A percentile compares a stretch with the other conserved stretches of the same genome.
phyloP scores from a whole-genome alignment of 805 yeast species.

The Wickerhamiella parazyma region DNA sequence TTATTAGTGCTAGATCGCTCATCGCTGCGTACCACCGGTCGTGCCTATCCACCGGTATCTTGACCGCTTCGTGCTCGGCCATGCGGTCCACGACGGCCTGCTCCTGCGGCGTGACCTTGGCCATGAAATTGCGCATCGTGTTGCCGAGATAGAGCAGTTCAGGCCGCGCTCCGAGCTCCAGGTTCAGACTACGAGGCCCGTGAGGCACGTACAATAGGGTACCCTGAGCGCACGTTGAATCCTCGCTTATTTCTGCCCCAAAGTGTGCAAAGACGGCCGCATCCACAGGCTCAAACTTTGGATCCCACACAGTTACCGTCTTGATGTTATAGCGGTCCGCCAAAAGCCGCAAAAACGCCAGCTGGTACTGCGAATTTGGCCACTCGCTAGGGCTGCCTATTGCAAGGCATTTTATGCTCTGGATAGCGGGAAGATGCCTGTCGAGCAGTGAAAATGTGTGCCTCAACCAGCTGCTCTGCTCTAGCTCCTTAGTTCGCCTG shows the following conservation, averaged over 20 bases:
- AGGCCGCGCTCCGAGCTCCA: constrained; percentile 12
- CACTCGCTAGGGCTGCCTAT: constrained; percentile 48
- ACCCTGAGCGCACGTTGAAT: constrained; percentile 11
- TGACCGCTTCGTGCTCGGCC: not conserved
- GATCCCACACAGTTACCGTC: constrained; percentile 46
- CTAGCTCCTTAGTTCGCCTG: constrained; percentile 3
- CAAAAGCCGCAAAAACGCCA: constrained; percentile 42
- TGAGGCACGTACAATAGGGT: constrained; percentile 58
- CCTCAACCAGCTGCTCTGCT: not conserved
- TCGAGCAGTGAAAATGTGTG: not conserved
- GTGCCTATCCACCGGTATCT: constrained; percentile 8
- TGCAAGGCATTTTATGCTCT: constrained; percentile 49
- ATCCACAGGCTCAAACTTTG: constrained; percentile 43
- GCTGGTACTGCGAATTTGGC: constrained; percentile 42
- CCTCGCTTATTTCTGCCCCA: constrained; percentile 22
- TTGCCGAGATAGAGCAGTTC: constrained; percentile 19
- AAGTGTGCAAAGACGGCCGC: constrained; percentile 21
- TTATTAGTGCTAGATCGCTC: constrained; percentile 18
- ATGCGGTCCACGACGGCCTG: constrained; percentile 6
- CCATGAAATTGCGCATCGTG: constrained; percentile 16
- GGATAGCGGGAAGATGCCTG: not conserved
- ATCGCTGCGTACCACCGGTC: constrained; percentile 24
- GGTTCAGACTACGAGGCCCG: constrained; percentile 40
- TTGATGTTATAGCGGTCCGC: constrained; percentile 20
- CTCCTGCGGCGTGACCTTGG: constrained; percentile 25